A percentile compares a stretch with the other conserved stretches of the same genome.
Conservation (phyloP, 768 basidiomycete genomes). For the Boletellus sp. region DNA sequence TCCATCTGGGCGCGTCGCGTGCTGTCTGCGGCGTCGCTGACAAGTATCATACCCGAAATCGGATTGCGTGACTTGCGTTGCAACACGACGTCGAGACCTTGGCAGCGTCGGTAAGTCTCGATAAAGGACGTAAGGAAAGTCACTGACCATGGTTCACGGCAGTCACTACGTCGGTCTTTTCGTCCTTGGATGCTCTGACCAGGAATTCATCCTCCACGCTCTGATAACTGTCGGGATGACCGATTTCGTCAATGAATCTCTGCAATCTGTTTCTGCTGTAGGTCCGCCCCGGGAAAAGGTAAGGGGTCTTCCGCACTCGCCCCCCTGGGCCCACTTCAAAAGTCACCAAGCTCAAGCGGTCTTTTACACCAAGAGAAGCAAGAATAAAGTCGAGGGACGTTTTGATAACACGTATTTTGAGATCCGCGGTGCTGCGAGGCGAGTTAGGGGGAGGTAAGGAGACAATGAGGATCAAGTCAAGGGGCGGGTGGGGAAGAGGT, state of each 20-base stretch:
- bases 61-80: conserved; percentile 93
- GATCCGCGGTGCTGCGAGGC: conserved; percentile 70
- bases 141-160: conserved; percentile 89
- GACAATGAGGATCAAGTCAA: conserved; percentile 91
- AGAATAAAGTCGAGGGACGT: conserved; percentile 84
- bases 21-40: conserved; percentile 90
- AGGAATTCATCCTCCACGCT: conserved; percentile 61
- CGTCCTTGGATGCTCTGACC: conserved; percentile 76
- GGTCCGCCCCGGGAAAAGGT: conserved; percentile 66
- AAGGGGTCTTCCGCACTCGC: conserved; percentile 88
- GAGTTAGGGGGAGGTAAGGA: conserved; percentile 76
- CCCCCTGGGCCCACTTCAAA: conserved; percentile 88
- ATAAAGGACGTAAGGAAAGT: neutral
- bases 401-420: conserved; percentile 88
- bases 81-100: conserved; percentile 88
- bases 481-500: conserved; percentile 78
- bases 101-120: neutral
- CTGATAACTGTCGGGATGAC: conserved; percentile 35
- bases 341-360: conserved; percentile 86
- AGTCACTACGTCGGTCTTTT: conserved; percentile 95
- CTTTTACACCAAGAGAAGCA: conserved; percentile 68
- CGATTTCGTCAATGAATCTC: conserved; percentile 75
- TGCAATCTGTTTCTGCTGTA: conserved; percentile 68
- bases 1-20: conserved; percentile 97
- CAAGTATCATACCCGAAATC: conserved; percentile 85